Percentiles rank a stretch among this genome's conserved stretches.
Evolutionary conservation across 2,329 filamentous ascomycete genomes (phyloP).

Genomic region (Penicillium sp.): DNA sequence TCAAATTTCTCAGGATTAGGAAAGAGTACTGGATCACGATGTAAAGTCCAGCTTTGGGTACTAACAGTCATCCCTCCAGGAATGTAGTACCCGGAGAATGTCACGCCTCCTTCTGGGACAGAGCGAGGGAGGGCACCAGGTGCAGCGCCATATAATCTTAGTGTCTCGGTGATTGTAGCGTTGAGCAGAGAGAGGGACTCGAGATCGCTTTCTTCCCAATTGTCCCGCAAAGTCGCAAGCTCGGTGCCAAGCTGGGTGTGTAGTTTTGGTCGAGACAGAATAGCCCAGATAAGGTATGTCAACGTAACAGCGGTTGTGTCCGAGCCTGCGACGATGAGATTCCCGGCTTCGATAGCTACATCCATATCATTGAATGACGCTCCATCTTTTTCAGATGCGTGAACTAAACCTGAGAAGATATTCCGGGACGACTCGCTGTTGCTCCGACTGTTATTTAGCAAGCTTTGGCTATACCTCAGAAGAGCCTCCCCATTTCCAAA

Average conservation of each 20-base stretch:
- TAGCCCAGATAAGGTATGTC: slow-evolving; percentile 41
- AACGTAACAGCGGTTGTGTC: slow-evolving; percentile 52
- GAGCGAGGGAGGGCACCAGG: background rate
- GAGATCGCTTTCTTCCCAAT: background rate
- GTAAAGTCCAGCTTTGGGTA: slow-evolving; percentile 50
- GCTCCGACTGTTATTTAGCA: background rate
- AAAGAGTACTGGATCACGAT: slow-evolving; percentile 53
- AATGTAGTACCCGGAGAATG: background rate
- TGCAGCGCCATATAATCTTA: background rate
- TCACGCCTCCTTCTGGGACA: background rate
- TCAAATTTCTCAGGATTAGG: slow-evolving; percentile 52
- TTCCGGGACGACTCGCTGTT: background rate
- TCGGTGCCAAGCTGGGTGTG: background rate
- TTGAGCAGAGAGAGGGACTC: background rate
- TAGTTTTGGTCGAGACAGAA: background rate
- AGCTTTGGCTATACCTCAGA: background rate
- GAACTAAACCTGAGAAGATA: background rate
- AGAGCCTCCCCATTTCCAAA: background rate
- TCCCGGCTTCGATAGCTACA: slow-evolving; percentile 38
- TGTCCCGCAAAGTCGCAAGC: background rate
- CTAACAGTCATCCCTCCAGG: slow-evolving; percentile 28
- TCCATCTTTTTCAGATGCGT: background rate
- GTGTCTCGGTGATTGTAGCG: background rate
- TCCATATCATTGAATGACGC: slow-evolving; percentile 28
- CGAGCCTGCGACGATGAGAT: slow-evolving; percentile 50